Percentiles rank a stretch among this genome's conserved stretches.
Conservation (phyloP, 441 rosid species). For the Arabidopsis lyrata region DNA sequence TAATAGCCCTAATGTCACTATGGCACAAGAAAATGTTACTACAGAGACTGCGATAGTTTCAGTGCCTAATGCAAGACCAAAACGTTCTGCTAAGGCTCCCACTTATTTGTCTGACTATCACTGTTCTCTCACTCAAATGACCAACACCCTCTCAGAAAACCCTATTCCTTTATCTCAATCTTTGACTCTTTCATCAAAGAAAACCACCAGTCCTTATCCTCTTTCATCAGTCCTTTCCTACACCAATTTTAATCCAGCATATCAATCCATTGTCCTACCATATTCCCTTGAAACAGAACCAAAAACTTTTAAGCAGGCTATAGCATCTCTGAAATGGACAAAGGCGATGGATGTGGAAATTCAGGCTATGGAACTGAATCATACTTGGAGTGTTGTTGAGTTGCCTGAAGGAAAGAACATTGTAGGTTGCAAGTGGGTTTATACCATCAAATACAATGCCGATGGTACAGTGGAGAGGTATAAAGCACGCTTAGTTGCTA, state of each 20-base stretch:
- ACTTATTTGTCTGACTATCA: not conserved
- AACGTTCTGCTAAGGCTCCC: not conserved
- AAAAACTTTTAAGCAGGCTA: not conserved
- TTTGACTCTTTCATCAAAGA: too few relatives aligned
- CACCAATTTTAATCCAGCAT: not conserved
- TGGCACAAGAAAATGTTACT: not conserved
- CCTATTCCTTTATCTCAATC: not conserved
- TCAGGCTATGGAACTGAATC: not conserved
- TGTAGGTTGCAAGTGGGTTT: not conserved
- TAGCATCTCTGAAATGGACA: not conserved
- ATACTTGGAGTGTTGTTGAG: not conserved
- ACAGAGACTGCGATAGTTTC: not conserved
- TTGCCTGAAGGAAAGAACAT: not conserved
- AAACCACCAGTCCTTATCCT: not conserved
- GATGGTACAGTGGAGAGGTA: not conserved
- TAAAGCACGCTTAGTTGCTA: not conserved
- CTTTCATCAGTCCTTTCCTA: not conserved
- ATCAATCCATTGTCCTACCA: not conserved
- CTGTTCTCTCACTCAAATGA: not conserved
- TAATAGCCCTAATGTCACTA: too few relatives aligned
- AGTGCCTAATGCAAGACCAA: not conserved
- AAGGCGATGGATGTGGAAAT: not conserved
- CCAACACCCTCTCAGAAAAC: too few relatives aligned
- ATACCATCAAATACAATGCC: not conserved
- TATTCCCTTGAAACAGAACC: not conserved